These are phyloP conservation scores for Paxillus involutus DNA, from an alignment of 768 basidiomycete genomes.

Conservation along the genomic window DNA sequence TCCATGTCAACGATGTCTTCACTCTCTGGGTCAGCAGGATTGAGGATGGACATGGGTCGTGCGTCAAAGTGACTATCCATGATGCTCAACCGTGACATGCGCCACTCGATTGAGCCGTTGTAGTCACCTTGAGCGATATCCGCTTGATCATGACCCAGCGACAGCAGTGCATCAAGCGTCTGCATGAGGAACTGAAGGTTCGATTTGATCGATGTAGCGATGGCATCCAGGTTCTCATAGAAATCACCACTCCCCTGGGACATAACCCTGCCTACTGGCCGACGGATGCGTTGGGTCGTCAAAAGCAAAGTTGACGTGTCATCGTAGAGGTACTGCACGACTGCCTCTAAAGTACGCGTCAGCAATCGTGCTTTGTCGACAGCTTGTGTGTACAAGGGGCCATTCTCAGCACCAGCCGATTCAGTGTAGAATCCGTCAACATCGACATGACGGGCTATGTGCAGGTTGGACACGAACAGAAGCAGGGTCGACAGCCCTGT, in stretches of 20 bases:
- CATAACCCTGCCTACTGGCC: neutral
- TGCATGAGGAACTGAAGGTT: conserved; percentile 58
- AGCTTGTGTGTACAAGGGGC: conserved; percentile 57
- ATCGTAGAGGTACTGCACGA: conserved; percentile 74
- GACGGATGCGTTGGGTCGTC: conserved; percentile 46
- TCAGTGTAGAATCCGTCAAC: conserved; percentile 70
- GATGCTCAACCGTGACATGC: conserved; percentile 68
- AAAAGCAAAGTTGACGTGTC: conserved; percentile 62
- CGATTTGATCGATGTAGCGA: conserved; percentile 51
- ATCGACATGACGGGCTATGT: conserved; percentile 80
- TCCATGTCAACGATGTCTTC: conserved; percentile 62
- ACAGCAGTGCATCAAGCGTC: conserved; percentile 60
- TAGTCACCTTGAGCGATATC: conserved; percentile 70
- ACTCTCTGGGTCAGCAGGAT: conserved; percentile 39
- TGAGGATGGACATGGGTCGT: conserved; percentile 38
- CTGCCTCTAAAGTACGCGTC: conserved; percentile 67
- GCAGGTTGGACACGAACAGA: conserved; percentile 61
- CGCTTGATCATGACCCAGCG: conserved; percentile 69
- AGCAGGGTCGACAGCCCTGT: conserved; percentile 60
- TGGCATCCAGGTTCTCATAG: conserved; percentile 46
- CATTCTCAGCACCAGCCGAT: conserved; percentile 38
- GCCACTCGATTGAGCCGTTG: conserved; percentile 74
- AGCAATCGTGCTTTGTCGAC: conserved; percentile 69
- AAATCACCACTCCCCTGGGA: conserved; percentile 20
- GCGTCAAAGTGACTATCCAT: conserved; percentile 51